Conservation (phyloP, 2,329 filamentous ascomycete genomes). For the Fonsecaea erecta region DNA sequence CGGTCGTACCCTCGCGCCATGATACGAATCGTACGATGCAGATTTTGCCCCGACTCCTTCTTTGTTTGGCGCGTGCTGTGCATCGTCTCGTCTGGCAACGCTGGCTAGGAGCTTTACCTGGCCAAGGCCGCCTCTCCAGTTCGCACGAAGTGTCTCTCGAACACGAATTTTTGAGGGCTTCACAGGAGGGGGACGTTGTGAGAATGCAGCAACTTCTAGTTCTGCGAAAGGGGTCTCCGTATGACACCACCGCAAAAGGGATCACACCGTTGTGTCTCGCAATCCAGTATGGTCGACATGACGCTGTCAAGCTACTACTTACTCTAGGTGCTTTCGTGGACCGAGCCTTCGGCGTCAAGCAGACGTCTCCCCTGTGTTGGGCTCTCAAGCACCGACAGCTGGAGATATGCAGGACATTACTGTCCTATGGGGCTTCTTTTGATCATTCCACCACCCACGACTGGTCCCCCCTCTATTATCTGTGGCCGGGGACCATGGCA, state of each 20-base stretch:
- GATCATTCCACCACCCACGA: not conserved
- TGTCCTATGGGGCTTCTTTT: constrained; percentile 8
- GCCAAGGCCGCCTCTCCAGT: not conserved
- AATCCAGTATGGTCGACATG: constrained; percentile 17
- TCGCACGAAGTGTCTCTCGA: not conserved
- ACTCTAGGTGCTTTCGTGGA: constrained; percentile 19
- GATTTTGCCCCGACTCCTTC: not conserved
- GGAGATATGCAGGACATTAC: constrained; percentile 7
- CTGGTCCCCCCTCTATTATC: constrained; percentile 18
- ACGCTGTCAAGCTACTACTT: constrained; percentile 18
- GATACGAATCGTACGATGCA: not conserved
- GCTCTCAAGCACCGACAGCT: constrained; percentile 13
- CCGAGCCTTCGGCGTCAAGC: constrained; percentile 10
- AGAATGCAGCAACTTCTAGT: constrained; percentile 7
- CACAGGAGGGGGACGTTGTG: not conserved
- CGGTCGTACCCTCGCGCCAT: not conserved
- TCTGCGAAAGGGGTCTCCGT: not conserved
- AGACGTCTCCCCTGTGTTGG: constrained; percentile 13
- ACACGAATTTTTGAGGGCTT: constrained; percentile 4
- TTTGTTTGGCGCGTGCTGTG: not conserved
- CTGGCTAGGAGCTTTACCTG: not conserved
- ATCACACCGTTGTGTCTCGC: constrained; percentile 15
- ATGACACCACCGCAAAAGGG: not conserved
- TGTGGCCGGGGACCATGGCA: constrained; percentile 5
- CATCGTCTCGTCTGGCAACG: not conserved